These are phyloP conservation scores for Hsuehochloa calcarea DNA, from an alignment of 176 grass and related monocot species.

Conservation along the genomic window DNA sequence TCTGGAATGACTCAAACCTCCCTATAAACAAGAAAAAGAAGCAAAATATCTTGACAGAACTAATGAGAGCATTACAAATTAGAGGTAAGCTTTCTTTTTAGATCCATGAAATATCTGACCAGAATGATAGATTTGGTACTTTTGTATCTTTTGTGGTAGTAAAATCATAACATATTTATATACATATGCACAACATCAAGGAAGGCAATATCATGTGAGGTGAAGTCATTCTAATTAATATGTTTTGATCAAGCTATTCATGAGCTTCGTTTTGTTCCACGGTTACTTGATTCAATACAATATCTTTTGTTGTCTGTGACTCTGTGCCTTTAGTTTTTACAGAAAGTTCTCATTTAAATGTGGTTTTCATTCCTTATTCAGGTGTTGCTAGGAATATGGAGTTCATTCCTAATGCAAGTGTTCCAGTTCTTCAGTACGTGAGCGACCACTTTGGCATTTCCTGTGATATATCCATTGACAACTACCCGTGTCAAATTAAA, in stretches of 20 bases:
- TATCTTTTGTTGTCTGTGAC: background rate
- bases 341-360: constrained; percentile 10
- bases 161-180: too few relatives aligned
- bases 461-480: constrained; percentile 82
- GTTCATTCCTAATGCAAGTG: constrained; percentile 82
- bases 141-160: too few relatives aligned
- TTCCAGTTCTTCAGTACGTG: constrained; percentile 75
- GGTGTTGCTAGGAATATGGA: constrained; percentile 50
- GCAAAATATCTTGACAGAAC: too few relatives aligned
- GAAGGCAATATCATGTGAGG: background rate
- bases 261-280: background rate
- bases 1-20: too few relatives aligned
- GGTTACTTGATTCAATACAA: constrained; percentile 1
- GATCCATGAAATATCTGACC: too few relatives aligned
- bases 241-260: background rate
- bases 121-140: too few relatives aligned
- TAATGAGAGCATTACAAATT: too few relatives aligned
- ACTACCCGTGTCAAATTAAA: constrained; percentile 68
- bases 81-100: too few relatives aligned
- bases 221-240: background rate
- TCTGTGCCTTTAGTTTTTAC: background rate
- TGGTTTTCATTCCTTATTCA: constrained; percentile 44
- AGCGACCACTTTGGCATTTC: constrained; percentile 63
- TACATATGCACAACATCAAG: background rate
- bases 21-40: too few relatives aligned